Conservation (phyloP, 768 basidiomycete species). For the Filobasidium wieringae region DNA sequence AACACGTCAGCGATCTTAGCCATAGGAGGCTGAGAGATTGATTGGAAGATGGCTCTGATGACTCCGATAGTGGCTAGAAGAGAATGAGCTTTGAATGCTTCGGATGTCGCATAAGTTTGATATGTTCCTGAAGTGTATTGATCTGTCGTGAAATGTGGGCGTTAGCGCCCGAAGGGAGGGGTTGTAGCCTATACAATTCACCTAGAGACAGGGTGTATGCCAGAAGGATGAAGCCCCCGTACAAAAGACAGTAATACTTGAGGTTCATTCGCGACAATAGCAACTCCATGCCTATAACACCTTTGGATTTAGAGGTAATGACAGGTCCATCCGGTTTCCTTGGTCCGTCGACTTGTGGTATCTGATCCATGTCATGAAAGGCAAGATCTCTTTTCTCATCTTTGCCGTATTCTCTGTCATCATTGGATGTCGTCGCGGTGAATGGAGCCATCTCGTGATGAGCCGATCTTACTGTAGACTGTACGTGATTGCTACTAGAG, state of each 20-base stretch:
- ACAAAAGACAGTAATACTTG: constrained; percentile 25
- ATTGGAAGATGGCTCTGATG: constrained; percentile 33
- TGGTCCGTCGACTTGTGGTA: neutral
- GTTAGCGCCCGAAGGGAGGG: too few species aligned
- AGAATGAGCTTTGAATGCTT: constrained; percentile 27
- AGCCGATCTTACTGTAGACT: too few species aligned
- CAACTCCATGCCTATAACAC: constrained; percentile 33
- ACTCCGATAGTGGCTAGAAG: constrained; percentile 29
- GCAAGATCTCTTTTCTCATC: too few species aligned
- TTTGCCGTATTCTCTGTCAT: too few species aligned
- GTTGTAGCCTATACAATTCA: constrained; percentile 8
- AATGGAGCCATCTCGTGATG: too few species aligned
- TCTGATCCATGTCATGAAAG: neutral
- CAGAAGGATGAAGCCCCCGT: constrained; percentile 26
- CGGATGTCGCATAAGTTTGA: constrained; percentile 25
- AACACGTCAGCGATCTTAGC: constrained; percentile 33
- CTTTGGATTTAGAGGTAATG: constrained; percentile 21
- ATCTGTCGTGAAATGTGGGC: constrained; percentile 10
- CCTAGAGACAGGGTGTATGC: constrained; percentile 32
- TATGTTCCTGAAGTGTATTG: constrained; percentile 25
- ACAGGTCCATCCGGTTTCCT: neutral
- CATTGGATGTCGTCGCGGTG: too few species aligned
- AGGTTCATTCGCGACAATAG: constrained; percentile 18
- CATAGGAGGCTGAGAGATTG: constrained; percentile 34
- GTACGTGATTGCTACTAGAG: too few species aligned